These are phyloP conservation scores for Crataegus laevigata DNA, from an alignment of 306 rosid species.

Conservation along the genomic window DNA sequence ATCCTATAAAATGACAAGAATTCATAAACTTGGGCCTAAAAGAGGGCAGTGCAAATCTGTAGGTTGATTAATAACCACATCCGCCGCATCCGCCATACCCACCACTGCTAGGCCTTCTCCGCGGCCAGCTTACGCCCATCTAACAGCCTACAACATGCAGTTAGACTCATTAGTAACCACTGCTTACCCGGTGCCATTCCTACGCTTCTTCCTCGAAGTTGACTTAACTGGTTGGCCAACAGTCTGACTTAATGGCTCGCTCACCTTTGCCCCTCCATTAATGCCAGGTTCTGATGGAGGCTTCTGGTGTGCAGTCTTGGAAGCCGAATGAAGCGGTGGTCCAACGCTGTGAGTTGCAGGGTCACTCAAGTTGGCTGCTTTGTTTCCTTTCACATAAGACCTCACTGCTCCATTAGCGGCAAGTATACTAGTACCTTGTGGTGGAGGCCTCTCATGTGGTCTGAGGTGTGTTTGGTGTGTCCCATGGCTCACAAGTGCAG, in stretches of 20 bases:
- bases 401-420: neutral
- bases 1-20: neutral
- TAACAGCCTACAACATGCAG: neutral
- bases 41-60: neutral
- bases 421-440: neutral
- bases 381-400: neutral
- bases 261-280: neutral
- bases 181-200: neutral
- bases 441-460: neutral
- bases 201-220: constrained; percentile 6
- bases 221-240: too few relatives aligned
- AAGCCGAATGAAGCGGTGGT: constrained; percentile 5
- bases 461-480: too few relatives aligned
- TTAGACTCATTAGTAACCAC: too few relatives aligned
- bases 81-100: neutral
- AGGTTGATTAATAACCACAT: neutral
- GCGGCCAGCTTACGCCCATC: neutral
- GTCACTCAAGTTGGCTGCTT: neutral
- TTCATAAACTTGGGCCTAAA: neutral
- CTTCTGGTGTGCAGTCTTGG: neutral
- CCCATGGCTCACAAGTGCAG: too few relatives aligned
- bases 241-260: too few relatives aligned
- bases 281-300: neutral
- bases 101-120: neutral
- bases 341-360: neutral